Conservation (phyloP, 352 stramenopile species). For the Aphanomyces euteiches region DNA sequence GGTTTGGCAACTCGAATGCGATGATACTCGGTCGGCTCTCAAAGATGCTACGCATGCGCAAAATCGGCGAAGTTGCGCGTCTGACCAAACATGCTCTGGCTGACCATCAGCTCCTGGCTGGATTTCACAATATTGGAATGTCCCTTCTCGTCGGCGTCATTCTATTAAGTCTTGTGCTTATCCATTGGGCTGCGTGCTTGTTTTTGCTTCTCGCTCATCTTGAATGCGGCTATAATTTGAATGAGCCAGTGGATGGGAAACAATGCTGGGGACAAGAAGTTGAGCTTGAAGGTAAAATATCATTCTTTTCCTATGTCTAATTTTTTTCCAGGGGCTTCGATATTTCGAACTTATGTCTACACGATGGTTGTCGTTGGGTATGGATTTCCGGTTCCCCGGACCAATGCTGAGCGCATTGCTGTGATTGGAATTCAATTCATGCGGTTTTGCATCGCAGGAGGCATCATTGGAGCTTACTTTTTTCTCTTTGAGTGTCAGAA, state of each 20-base stretch:
- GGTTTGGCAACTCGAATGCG: background rate
- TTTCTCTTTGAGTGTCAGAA: slow-evolving; percentile 28
- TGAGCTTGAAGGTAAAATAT: slow-evolving; percentile 1
- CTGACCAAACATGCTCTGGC: slow-evolving; percentile 8
- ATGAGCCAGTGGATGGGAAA: background rate
- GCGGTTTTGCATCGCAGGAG: background rate
- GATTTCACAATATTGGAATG: slow-evolving; percentile 28
- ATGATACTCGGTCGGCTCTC: background rate
- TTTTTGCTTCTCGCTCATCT: slow-evolving; percentile 16
- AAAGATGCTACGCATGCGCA: slow-evolving; percentile 12
- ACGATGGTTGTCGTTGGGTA: slow-evolving; percentile 19
- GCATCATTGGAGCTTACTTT: slow-evolving; percentile 11
- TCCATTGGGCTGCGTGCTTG: slow-evolving; percentile 14
- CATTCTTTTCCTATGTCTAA: background rate
- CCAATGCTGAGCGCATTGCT: slow-evolving; percentile 12
- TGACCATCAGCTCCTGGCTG: slow-evolving; percentile 4
- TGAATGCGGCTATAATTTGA: slow-evolving; percentile 13
- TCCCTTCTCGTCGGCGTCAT: slow-evolving; percentile 2
- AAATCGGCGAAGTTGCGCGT: background rate
- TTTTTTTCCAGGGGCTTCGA: background rate
- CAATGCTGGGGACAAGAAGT: background rate
- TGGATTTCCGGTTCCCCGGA: slow-evolving; percentile 12
- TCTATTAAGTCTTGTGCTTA: background rate
- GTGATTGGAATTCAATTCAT: slow-evolving; percentile 12
- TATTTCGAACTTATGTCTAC: slow-evolving; percentile 22